Evolutionary conservation across 2,329 filamentous ascomycete genomes (phyloP), one percentile per base, ranked within the genome.

Genomic region (Ramularia collo-cygni): DNA sequence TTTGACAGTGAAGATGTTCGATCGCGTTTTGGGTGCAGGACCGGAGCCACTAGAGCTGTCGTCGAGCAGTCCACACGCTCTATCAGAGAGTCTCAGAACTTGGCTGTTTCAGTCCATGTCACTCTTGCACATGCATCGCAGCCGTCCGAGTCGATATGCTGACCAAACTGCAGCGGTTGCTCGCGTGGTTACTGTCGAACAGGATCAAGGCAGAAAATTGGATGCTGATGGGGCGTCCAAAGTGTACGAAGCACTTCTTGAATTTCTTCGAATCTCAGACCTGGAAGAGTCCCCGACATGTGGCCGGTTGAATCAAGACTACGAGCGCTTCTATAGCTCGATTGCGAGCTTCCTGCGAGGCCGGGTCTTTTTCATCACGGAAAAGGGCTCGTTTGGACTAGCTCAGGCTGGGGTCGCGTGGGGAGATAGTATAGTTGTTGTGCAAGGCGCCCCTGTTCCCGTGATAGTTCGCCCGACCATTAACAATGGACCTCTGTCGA

Each of bases 301-400:
- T 24, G 21, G 21, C 6, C 16, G 17, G 15, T 26, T 16, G 9
- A 19, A 21, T 13, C 29, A 38, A 9, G 34, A 40, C 14, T 17
- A 38, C 13, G 38, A 42, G 9, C 36, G 40, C 9, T 17, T 42
- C n/a, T 45, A 38, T 15, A 28, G 37, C 27, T 38, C 42, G 1
- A 35, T 43, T 14, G 38, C 43, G 10, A 46, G 40, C 29, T 46
- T 50, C 30, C 36, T 48, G 17, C 45, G 47, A 7, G 45, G 47
- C 4, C 37, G 47, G 15, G 47, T 50, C 8, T 46, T 48, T 40
- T 51, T 44, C 36, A 17, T 48, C 9, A 46, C 45, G 1, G 48
- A 51, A 31, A 32, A 41, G 18, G 48, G 48, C 6, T 40, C 37
- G 29, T 48, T 43, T 19, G 43, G 48, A 2, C 34, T 48, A 7